A percentile compares a stretch with the other conserved stretches of the same genome.
phyloP scores from a whole-genome alignment of 2,329 filamentous ascomycete species.

The Talaromyces rugulosus region DNA sequence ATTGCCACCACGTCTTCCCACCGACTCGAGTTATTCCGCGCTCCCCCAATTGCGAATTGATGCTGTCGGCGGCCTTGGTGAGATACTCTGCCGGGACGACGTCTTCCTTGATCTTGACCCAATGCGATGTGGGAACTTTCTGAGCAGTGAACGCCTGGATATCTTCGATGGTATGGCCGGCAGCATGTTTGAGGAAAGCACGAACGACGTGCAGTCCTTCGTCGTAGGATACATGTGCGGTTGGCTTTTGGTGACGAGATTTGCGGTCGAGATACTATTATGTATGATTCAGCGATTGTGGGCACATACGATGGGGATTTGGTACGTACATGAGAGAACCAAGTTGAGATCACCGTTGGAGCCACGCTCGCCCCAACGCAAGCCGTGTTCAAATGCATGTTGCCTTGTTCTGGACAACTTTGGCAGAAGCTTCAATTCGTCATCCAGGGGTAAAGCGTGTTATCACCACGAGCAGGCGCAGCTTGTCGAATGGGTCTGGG shows the following conservation, averaged over 20 bases:
- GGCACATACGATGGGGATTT: background rate
- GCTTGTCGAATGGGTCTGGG: background rate
- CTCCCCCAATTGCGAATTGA: slow-evolving; percentile 71
- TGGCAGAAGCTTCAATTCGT: background rate
- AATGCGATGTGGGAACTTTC: slow-evolving; percentile 84
- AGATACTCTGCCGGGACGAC: slow-evolving; percentile 63
- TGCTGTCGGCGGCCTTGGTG: slow-evolving; percentile 59
- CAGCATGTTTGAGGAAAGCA: slow-evolving; percentile 77
- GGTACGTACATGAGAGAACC: slow-evolving; percentile 72
- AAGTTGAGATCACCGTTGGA: slow-evolving; percentile 80
- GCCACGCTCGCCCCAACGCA: slow-evolving; percentile 79
- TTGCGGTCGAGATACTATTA: slow-evolving; percentile 76
- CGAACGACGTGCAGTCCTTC: slow-evolving; percentile 85
- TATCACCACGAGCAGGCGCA: background rate
- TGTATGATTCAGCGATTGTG: slow-evolving; percentile 4
- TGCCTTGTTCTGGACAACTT: background rate
- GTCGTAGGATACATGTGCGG: slow-evolving; percentile 88
- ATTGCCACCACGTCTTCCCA: slow-evolving; percentile 84
- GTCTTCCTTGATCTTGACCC: slow-evolving; percentile 74
- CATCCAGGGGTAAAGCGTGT: background rate
- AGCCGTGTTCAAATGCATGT: slow-evolving; percentile 70
- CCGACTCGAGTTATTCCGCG: slow-evolving; percentile 72
- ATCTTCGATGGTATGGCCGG: slow-evolving; percentile 88
- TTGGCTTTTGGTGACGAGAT: slow-evolving; percentile 71
- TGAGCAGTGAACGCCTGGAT: slow-evolving; percentile 86